Base-by-base conservation (phyloP, 208 protist species). In the Leishmania turanica region DNA sequence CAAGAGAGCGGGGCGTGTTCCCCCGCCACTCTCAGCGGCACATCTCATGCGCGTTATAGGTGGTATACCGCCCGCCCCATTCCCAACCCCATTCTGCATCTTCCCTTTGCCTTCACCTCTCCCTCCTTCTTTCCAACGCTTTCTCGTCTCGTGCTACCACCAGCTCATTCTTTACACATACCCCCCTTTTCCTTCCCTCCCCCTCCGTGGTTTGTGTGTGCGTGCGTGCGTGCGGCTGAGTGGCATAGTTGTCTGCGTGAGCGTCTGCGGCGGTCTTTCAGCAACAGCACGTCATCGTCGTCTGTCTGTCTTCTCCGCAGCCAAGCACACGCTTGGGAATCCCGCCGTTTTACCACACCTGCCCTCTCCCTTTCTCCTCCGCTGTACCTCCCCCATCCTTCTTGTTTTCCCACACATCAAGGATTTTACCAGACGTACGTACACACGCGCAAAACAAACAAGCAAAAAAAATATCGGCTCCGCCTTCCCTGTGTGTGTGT, bases 21-120 rank as follows among this genome's bases (percentile, higher is more conserved):
- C 13, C 31, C 62, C 31, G 15, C 31, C 17, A 68, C 62, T 40
- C 62, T 68, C 31, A 40, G 62, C 62, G 6, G 31, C 9, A 68
- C 31, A 34, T 68, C 62, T 68, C 62, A 68, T 68, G 31, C 31
- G 7, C 17, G 27, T 17, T 40, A 68, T 15, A 15, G 71, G 15
- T 70, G 13, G 53, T 27, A 53, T 79, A 53, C 31, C 42, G 66
- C 45, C 24, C 45, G 45, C 40, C 47, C 54, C 37, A 74, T 78
- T 82, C 77, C 72, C n/a, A 8, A 31, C 24, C 27, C 58, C 56
- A 21, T 75, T 47, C 31, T 56, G 74, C n/a, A 83, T 75, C 70
- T 68, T 45, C 42, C 31, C 68, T 82, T 78, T 17, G 13, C n/a
- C 62, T 75, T 70, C 72, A 49, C 17, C 64, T 68, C 77, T 70